A percentile compares a stretch with the other conserved stretches of the same genome.
These are phyloP conservation scores for Tulasnella sp. DNA, from an alignment of 768 basidiomycete genomes.

Conservation along the genomic window DNA sequence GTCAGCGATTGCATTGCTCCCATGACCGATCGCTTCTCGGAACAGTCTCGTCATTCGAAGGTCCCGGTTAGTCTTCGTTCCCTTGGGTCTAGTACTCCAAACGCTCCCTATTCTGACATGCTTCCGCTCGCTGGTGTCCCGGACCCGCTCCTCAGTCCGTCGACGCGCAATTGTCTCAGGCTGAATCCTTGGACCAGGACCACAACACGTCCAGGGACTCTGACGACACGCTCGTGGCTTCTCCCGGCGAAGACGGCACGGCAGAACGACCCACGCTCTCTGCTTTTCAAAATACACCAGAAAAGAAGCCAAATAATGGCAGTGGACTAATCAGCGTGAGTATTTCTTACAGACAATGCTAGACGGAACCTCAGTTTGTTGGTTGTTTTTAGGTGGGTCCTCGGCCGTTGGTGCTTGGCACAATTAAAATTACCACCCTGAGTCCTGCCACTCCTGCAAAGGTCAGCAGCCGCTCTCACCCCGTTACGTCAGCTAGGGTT, in stretches of 20 bases:
- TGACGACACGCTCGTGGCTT: conserved; percentile 9
- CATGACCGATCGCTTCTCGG: background rate
- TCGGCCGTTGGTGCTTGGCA: background rate
- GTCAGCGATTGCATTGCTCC: background rate
- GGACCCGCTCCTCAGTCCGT: background rate
- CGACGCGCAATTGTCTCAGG: background rate
- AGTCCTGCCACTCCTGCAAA: conserved; percentile 8
- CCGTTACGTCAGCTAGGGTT: background rate
- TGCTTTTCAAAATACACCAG: conserved; percentile 11
- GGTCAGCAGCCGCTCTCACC: conserved; percentile 10
- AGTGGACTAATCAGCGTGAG: background rate
- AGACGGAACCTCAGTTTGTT: background rate
- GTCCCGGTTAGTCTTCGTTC: background rate
- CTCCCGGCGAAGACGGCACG: conserved; percentile 8
- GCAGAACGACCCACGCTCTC: background rate
- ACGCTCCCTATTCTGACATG: background rate
- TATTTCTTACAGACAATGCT: background rate
- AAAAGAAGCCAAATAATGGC: background rate
- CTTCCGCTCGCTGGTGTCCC: background rate
- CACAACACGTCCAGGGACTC: conserved; percentile 4
- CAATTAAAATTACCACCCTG: background rate
- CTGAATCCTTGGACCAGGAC: background rate
- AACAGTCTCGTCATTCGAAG: background rate
- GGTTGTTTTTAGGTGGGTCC: background rate
- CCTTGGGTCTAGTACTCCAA: background rate